Conservation (phyloP, 2,329 filamentous ascomycete species). For the Penicillium aurantiogriseum region DNA sequence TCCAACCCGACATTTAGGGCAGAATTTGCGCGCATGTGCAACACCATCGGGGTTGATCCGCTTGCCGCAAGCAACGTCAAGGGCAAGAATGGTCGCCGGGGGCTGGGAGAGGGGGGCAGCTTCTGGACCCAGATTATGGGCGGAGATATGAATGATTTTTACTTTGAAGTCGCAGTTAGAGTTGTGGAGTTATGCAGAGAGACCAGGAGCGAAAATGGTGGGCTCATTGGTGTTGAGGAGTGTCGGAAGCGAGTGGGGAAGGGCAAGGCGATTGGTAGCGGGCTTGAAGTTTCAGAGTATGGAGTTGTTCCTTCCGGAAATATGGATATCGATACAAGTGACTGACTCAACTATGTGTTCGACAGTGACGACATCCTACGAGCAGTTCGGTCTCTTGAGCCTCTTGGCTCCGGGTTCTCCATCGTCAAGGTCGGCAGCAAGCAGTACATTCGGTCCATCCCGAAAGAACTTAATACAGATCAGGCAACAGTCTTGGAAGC, state of each 20-base stretch:
- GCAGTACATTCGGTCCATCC: conserved; percentile 86
- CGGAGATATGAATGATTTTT: conserved; percentile 93
- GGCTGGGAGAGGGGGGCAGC: conserved; percentile 55
- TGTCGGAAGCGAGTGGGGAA: conserved; percentile 72
- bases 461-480: conserved; percentile 91
- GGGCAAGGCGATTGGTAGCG: conserved; percentile 70
- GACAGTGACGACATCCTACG: conserved; percentile 80
- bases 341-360: background rate
- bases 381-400: conserved; percentile 81
- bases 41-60: conserved; percentile 93
- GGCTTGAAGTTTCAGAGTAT: conserved; percentile 75
- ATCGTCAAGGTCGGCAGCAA: conserved; percentile 80
- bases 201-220: conserved; percentile 87
- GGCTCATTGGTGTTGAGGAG: conserved; percentile 80
- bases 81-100: conserved; percentile 49
- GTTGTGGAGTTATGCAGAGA: conserved; percentile 89
- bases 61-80: conserved; percentile 66
- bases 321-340: background rate
- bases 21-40: conserved; percentile 98
- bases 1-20: conserved; percentile 93
- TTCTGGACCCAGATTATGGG: conserved; percentile 94
- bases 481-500: conserved; percentile 91
- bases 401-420: conserved; percentile 83
- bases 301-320: conserved; percentile 23
- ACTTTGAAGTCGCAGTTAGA: conserved; percentile 94